Evolutionary conservation across 768 basidiomycete genomes (phyloP), one percentile per base, ranked within the genome.

Genomic region (Tricholoma flavovirens): DNA sequence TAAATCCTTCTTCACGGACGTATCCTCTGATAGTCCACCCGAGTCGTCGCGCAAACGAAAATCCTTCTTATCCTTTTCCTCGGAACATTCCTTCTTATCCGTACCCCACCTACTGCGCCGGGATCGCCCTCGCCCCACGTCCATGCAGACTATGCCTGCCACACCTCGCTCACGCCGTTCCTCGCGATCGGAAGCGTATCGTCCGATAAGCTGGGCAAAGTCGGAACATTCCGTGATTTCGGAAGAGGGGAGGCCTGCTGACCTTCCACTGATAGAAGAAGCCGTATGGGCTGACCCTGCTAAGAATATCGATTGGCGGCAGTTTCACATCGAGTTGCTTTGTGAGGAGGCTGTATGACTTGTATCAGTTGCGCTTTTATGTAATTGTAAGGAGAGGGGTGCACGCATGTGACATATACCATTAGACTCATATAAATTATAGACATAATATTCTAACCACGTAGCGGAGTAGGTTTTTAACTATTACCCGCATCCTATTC

Each of bases 261-360:
- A 57, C 57, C 48, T 53, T 59, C 40, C 56, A n/a, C 43, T 62
- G 9, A 63, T 64, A 32, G 67, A 64, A 5, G 66, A 69, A 40
- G 58, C 61, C 11, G 68, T 63, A 52, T 66, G 66, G 57, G 72
- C 75, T 46, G 74, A 76, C 40, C 71, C 73, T 5, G 73, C 70
- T 8, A 46, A 55, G 1, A 66, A 69, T 36, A 74, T 78, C 38
- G 81, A 84, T 64, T 84, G 82, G 82, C 74, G 81, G 4, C 76
- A 82, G 64, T 83, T 83, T 54, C 82, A 83, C 59, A 69, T 72
- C 15, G 77, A 81, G 49, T 69, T 80, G 53, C 52, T 75, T 50
- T 64, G 59, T 10, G 67, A 69, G 19, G 69, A 73, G 32, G 59
- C 49, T 33, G 54, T 33, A 9, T 53, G 26, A 53, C 1, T 11